phyloP scores from a whole-genome alignment of 352 stramenopile species.

The Elongisporangium prolatum region DNA sequence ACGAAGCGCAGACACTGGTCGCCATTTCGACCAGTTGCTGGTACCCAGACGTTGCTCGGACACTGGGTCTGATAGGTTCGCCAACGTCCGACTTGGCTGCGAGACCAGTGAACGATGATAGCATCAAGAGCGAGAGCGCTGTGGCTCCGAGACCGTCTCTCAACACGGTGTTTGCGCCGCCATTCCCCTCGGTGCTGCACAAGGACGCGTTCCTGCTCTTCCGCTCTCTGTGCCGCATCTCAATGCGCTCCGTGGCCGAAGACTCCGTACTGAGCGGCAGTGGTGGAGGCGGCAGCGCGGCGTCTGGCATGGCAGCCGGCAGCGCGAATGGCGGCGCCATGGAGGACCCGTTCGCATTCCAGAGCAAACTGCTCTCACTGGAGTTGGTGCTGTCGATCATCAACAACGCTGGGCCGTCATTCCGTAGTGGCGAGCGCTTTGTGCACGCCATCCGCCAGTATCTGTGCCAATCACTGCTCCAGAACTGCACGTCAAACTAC shows the following conservation, averaged over 20 bases:
- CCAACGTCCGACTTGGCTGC: neutral
- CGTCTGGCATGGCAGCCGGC: conserved; percentile 10
- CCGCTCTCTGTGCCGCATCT: conserved; percentile 93
- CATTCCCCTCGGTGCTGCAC: conserved; percentile 96
- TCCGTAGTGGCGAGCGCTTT: conserved; percentile 94
- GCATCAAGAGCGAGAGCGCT: conserved; percentile 11
- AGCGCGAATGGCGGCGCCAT: conserved; percentile 24
- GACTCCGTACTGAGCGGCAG: conserved; percentile 41
- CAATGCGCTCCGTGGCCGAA: conserved; percentile 91
- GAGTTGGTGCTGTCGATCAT: conserved; percentile 97
- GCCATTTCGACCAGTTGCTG: conserved; percentile 6
- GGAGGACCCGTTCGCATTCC: conserved; percentile 91
- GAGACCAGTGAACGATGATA: neutral
- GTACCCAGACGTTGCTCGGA: neutral
- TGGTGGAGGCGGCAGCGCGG: conserved; percentile 13
- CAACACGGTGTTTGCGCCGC: conserved; percentile 32
- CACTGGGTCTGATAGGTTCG: neutral
- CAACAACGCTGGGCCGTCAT: conserved; percentile 93
- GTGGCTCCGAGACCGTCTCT: neutral
- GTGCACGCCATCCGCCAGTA: conserved; percentile 97
- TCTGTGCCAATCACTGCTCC: conserved; percentile 95
- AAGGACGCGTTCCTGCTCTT: conserved; percentile 99
- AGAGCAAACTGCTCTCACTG: conserved; percentile 96
- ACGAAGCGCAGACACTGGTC: conserved; percentile 6
- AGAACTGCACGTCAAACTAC: conserved; percentile 98